phyloP scores from a whole-genome alignment of 2,329 filamentous ascomycete species.

The Fusarium sp. region DNA sequence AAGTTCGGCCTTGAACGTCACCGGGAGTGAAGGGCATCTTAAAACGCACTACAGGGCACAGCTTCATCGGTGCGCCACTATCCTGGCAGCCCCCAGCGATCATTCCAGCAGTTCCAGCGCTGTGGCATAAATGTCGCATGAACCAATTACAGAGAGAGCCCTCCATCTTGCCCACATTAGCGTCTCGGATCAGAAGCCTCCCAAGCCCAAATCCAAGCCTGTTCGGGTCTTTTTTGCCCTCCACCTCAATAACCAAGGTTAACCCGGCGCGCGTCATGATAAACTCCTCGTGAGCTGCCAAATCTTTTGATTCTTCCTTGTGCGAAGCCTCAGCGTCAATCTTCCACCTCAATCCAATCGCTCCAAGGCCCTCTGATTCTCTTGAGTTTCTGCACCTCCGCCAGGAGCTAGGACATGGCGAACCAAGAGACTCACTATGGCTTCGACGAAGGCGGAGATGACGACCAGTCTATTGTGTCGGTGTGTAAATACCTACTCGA shows the following conservation, averaged over 20 bases:
- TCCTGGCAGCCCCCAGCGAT: background rate
- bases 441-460: constrained; percentile 57
- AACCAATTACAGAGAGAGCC: constrained; percentile 35
- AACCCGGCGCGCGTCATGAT: constrained; percentile 44
- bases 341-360: constrained; percentile 26
- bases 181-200: constrained; percentile 34
- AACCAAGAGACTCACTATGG: constrained; percentile 56
- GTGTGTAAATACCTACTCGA: constrained; percentile 43
- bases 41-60: constrained; percentile 15
- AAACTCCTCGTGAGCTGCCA: constrained; percentile 40
- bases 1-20: constrained; percentile 18
- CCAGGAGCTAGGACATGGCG: constrained; percentile 51
- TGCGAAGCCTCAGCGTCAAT: constrained; percentile 22
- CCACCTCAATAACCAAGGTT: constrained; percentile 37
- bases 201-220: constrained; percentile 23
- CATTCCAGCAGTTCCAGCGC: constrained; percentile 30
- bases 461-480: constrained; percentile 59
- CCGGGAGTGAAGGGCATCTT: background rate
- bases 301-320: constrained; percentile 35
- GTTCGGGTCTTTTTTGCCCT: constrained; percentile 28
- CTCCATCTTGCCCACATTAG: constrained; percentile 30
- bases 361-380: constrained; percentile 18
- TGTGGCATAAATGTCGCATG: constrained; percentile 13
- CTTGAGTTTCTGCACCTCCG: constrained; percentile 38
- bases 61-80: constrained; percentile 9